Base-by-base conservation (phyloP, 352 stramenopile species). In the Phytophthora cryptogea region DNA sequence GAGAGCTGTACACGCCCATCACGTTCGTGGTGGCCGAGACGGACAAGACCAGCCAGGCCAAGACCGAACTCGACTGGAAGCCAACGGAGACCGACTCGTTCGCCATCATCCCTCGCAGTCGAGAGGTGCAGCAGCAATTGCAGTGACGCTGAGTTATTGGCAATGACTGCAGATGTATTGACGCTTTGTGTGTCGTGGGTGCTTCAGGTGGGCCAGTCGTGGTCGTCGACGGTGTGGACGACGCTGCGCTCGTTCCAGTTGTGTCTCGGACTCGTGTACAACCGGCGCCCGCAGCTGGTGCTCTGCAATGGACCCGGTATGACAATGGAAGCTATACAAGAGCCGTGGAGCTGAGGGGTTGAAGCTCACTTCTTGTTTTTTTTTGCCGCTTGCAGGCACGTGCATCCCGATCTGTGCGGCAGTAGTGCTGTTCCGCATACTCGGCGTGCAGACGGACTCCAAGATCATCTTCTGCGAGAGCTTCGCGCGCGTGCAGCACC, bases 391-490 rank as follows among this genome's bases (percentile, higher is more conserved):
- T 62, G 8, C 50, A 95, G 88, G 90, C 54, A 98, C 94, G 13
- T 98, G 93, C 74, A 86, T 98, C 30, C 95, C 95, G 20, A 87
- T 98, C 57, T 89, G 89, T 51, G 78, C 92, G 37, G 76, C 73
- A 2, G 84, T 94, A 43, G 77, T 98, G 62, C 61, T 98, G 14
- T 78, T 87, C 35, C 80, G 92, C 42, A 81, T 98, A 13, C 52
- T 97, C 13, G 83, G 88, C 3, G 36, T 96, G 8, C 63, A 83
- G 17, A 56, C 55, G 5, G 54, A 86, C 62, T 81, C 80, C 26
- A 86, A 89, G 62, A 90, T 98, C 60, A 60, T 98, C 8, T 98
- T 98, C 72, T 95, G 95, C 46, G 95, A 98, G 74, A 97, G 87
- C 45, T 97, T 98, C 68, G 95, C 90, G 54, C 89, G 95, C 35